Evolutionary conservation across 331 rosid species (phyloP).

Genomic region (Phaseolus coccineus): DNA sequence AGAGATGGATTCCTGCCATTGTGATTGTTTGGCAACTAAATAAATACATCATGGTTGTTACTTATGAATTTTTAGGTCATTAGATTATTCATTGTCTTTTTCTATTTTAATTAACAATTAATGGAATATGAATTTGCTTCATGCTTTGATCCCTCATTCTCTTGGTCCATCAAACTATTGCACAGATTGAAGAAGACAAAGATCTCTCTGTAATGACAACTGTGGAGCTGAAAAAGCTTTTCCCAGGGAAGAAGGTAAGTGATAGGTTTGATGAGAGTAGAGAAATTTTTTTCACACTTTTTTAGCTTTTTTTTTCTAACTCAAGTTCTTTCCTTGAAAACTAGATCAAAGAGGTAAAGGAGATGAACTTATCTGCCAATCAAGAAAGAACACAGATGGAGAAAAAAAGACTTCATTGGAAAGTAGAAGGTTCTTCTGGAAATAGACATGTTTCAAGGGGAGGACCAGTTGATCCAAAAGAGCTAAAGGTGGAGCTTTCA

Average conservation of each 20-base stretch:
- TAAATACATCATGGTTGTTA: constrained; percentile 21
- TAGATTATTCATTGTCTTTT: background rate
- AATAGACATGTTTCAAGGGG: constrained; percentile 61
- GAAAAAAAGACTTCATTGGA: constrained; percentile 74
- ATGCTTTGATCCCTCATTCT: constrained; percentile 41
- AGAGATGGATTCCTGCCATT: constrained; percentile 14
- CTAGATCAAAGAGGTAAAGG: constrained; percentile 69
- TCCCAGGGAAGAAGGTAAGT: constrained; percentile 68
- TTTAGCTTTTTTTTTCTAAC: constrained; percentile 32
- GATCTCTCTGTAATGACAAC: constrained; percentile 67
- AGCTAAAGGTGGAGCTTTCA: constrained; percentile 69
- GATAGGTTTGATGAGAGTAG: constrained; percentile 15
- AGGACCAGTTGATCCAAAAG: constrained; percentile 70
- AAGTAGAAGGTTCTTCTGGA: constrained; percentile 67
- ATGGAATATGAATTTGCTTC: constrained; percentile 39
- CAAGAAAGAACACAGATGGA: constrained; percentile 87
- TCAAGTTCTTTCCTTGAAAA: constrained; percentile 26
- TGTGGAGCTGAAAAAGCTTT: constrained; percentile 72
- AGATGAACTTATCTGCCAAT: constrained; percentile 77
- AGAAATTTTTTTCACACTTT: background rate
- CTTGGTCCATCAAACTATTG: constrained; percentile 39
- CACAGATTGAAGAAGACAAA: constrained; percentile 78
- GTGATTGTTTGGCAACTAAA: constrained; percentile 17
- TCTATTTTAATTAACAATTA: background rate
- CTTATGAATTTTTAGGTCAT: constrained; percentile 21